Base-by-base conservation (phyloP, 768 basidiomycete genomes). In the Mycena venus region DNA sequence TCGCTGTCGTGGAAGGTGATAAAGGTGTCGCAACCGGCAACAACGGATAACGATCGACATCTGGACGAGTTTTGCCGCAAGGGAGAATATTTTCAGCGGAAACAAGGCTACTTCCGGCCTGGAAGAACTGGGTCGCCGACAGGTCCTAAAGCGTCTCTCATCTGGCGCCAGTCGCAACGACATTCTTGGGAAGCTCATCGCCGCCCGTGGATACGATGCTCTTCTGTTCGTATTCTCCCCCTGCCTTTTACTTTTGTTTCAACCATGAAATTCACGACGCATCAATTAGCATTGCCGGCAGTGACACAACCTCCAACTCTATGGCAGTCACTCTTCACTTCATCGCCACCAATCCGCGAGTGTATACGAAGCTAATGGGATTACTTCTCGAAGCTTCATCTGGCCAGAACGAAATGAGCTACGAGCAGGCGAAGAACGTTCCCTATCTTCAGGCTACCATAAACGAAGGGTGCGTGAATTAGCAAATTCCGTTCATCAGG, bases 261-360 rank as follows among this genome's bases (percentile, higher is more conserved):
- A 23, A 31, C 25, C 31, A 34, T 9, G 17, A 51, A 11, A 27
- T 49, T 61, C 34, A 53, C n/a, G n/a, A n/a, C n/a, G n/a, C n/a
- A 36, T 65, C 11, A 14, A n/a, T 53, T 59, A 84, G 83, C 12
- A 83, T 82, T 68, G 84, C 84, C 10, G 84, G 84, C 2, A 83
- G 82, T 19, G 83, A 84, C 71, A 83, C 83, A 11, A 83, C 82
- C 17, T 81, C 84, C 0, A 85, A 80, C 64, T 81, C 82, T 12
- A 75, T 80, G 15, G 77, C 82, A n/a, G 83, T 75, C 1, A 82
- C 80, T n/a, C 74, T 83, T 29, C 78, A 80, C 64, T 74, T 79
- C 17, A 67, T 81, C 29, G 68, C 74, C 60, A 79, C 76, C 11
- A 78, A 83, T 64, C 79, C 79, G 12, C 63, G 44, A 27, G 78